Percentiles rank a stretch among this genome's conserved stretches.
These are phyloP conservation scores for Termitomyces sp. DNA, from an alignment of 768 basidiomycete genomes.

Conservation along the genomic window DNA sequence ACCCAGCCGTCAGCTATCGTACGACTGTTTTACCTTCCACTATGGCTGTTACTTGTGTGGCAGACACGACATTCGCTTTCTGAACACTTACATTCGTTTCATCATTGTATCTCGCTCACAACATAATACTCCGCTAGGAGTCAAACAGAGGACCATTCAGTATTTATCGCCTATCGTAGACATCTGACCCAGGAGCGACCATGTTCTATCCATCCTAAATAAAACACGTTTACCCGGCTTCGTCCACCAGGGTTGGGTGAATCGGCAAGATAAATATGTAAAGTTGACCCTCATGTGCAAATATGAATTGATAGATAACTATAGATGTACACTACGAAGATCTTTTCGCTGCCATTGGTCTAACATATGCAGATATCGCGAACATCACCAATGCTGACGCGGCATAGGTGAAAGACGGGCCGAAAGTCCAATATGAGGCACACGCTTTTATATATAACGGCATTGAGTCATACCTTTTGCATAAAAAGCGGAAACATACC, in stretches of 20 bases:
- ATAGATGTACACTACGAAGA: constrained; percentile 16
- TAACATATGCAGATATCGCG: constrained; percentile 53
- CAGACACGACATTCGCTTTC: constrained; percentile 4
- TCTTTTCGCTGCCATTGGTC: constrained; percentile 32
- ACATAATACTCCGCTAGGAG: neutral
- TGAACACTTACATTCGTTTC: constrained; percentile 1
- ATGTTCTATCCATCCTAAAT: constrained; percentile 4
- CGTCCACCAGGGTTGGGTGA: neutral
- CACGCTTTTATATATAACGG: constrained; percentile 47
- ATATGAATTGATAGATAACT: constrained; percentile 8
- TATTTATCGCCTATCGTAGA: constrained; percentile 10
- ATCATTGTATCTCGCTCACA: neutral
- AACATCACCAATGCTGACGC: constrained; percentile 62
- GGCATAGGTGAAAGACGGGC: constrained; percentile 72
- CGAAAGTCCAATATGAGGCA: constrained; percentile 85
- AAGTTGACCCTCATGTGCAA: neutral
- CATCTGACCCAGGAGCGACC: constrained; percentile 9
- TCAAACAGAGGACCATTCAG: constrained; percentile 1
- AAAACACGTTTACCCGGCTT: neutral
- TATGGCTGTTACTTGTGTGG: too few relatives aligned
- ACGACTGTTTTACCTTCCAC: too few relatives aligned
- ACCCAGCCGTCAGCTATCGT: constrained; percentile 5
- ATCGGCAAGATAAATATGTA: neutral
- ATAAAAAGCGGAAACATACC: constrained; percentile 38
- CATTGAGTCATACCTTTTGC: constrained; percentile 15